Evolutionary conservation across 352 stramenopile genomes (phyloP).

Genomic region (Pythium volutum): DNA sequence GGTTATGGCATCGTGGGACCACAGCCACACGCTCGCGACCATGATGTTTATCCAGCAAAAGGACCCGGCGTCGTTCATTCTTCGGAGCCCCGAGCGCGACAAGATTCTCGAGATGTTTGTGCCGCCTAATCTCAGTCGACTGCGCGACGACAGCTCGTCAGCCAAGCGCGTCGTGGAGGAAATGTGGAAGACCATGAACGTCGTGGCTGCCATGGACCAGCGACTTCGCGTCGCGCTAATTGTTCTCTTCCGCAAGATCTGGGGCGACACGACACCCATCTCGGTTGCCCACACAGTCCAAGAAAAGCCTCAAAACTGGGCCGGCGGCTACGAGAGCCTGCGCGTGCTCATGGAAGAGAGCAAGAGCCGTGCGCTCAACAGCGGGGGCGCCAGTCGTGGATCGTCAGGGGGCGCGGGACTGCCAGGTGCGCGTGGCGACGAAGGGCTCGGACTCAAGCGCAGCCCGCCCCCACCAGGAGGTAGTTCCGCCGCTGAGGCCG

Average conservation of each 20-base stretch:
- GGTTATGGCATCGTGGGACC: slow-evolving; percentile 77
- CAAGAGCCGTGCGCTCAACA: slow-evolving; percentile 52
- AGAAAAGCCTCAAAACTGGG: slow-evolving; percentile 75
- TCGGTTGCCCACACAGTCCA: slow-evolving; percentile 78
- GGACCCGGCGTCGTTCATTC: slow-evolving; percentile 66
- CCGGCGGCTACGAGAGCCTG: slow-evolving; percentile 77
- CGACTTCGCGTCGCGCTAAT: slow-evolving; percentile 71
- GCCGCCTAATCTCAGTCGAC: slow-evolving; percentile 49
- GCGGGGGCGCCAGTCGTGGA: slow-evolving; percentile 17
- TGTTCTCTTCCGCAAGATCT: slow-evolving; percentile 76
- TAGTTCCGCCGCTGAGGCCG: slow-evolving; percentile 31
- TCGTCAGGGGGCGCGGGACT: slow-evolving; percentile 1
- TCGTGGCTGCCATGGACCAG: slow-evolving; percentile 54
- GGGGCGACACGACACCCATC: slow-evolving; percentile 78
- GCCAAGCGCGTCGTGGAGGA: slow-evolving; percentile 62
- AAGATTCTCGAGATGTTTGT: slow-evolving; percentile 63
- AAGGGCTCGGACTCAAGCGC: slow-evolving; percentile 16
- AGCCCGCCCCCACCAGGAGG: slow-evolving; percentile 26
- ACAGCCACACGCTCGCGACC: slow-evolving; percentile 73
- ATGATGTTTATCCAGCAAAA: slow-evolving; percentile 81
- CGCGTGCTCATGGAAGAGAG: slow-evolving; percentile 84
- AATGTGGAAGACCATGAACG: slow-evolving; percentile 79
- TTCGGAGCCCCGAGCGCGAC: slow-evolving; percentile 72
- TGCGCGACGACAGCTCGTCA: slow-evolving; percentile 75
- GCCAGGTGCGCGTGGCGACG: slow-evolving; percentile 24